phyloP scores from a whole-genome alignment of 306 rosid genomes.

The Lathyrus tuberosus region DNA sequence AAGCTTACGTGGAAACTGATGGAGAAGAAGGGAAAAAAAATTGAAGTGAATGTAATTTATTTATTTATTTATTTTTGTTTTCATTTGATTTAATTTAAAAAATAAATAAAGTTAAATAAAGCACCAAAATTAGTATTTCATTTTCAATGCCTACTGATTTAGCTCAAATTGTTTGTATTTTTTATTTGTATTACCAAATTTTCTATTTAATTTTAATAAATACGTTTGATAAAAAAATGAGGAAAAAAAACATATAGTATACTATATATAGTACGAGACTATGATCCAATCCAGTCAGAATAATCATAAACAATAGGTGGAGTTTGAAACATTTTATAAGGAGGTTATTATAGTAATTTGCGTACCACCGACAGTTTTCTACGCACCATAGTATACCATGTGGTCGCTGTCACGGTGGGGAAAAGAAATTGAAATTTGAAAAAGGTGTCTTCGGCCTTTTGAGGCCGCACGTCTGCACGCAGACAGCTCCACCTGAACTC shows the following conservation, averaged over 20 bases:
- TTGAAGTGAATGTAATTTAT: constrained; percentile 6
- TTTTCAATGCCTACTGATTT: constrained; percentile 23
- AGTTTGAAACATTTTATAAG: too few relatives aligned
- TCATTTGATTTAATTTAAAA: constrained; percentile 13
- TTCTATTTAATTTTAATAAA: too few relatives aligned
- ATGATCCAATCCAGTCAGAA: not conserved
- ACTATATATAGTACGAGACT: too few relatives aligned
- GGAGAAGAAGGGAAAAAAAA: constrained; percentile 80
- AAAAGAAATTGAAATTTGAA: too few relatives aligned
- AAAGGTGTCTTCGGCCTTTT: too few relatives aligned
- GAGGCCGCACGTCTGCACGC: too few relatives aligned
- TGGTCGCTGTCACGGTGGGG: too few relatives aligned
- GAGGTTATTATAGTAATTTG: not conserved
- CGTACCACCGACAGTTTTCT: not conserved
- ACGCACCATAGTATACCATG: too few relatives aligned
- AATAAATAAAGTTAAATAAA: not conserved
- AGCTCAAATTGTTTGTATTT: not conserved
- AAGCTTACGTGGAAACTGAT: constrained; percentile 70
- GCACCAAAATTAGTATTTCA: not conserved
- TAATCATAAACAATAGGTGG: not conserved
- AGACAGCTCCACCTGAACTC: too few relatives aligned
- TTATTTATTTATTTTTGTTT: not conserved
- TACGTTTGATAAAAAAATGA: too few relatives aligned
- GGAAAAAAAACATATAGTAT: too few relatives aligned
- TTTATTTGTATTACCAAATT: too few relatives aligned